Base-by-base conservation (phyloP, 768 basidiomycete species). In the Rubroboletus satanas region DNA sequence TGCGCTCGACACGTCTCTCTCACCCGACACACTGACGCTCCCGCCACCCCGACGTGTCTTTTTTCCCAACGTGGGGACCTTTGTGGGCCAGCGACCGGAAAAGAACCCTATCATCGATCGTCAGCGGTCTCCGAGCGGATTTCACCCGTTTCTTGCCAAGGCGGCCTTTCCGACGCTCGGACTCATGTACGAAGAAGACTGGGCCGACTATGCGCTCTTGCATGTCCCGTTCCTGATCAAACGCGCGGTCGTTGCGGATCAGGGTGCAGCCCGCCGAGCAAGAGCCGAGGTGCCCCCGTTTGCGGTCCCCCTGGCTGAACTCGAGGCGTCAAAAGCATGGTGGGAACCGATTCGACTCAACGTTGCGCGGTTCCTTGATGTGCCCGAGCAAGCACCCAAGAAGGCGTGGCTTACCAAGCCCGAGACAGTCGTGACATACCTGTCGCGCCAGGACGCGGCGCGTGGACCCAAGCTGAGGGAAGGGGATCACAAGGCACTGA, bases 181-280 rank as follows among this genome's bases (percentile, higher is more conserved):
- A 2, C 70, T 85, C 49, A 79, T 88, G 74, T 92, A 85, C 67
- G 54, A 74, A 17, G 80, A 85, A 54, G 92, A 94, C 63, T 93
- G 90, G 82, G 75, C 79, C 45, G 93, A 95, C 70, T 85, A 86
- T 61, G 77, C 79, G 36, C 76, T 79, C 54, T 81, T 90, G 62
- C 75, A 77, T 18, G 77, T 83, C 17, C 88, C 93, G 0, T 92
- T 85, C 66, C 62, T 93, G 17, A 72, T 91, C 50, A 86, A 89
- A 60, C 84, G 90, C 11, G 74, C 90, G 12, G 82, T 96, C 32
- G 73, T 97, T 33, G 85, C 84, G 0, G 92, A 95, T 63, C 75
- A 85, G 44, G 78, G 81, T n/a, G 88, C 87, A 0, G 85, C 90
- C 0, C 71, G 68, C 46, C 71, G 75, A 52, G 70, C 65, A 3